Percentiles rank a stretch among this genome's conserved stretches.
phyloP scores from a whole-genome alignment of 2,329 filamentous ascomycete species.

The Fusarium lateritium region DNA sequence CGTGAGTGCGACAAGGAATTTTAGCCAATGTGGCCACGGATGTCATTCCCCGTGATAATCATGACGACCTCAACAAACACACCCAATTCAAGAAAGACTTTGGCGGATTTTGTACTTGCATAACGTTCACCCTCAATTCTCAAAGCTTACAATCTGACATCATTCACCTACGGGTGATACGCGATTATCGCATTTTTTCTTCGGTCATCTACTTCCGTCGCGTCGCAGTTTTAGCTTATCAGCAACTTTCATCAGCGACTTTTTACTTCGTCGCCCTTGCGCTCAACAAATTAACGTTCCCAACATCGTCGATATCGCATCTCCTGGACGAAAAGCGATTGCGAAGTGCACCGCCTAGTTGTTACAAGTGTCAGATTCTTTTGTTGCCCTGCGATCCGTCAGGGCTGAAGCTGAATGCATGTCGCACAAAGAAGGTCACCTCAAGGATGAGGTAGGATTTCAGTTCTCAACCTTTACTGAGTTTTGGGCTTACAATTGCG shows the following conservation, averaged over 20 bases:
- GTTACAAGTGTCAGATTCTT: conserved; percentile 41
- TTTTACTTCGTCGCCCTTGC: conserved; percentile 58
- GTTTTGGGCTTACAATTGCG: conserved; percentile 24
- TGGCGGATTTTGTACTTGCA: not conserved
- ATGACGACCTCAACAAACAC: conserved; percentile 23
- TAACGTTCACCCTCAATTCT: not conserved
- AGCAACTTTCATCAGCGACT: conserved; percentile 30
- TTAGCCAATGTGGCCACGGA: conserved; percentile 31
- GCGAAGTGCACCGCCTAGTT: not conserved
- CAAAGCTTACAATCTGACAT: not conserved
- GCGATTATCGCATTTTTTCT: conserved; percentile 10
- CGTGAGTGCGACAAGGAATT: conserved; percentile 16
- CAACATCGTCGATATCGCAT: not conserved
- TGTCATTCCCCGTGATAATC: conserved; percentile 30
- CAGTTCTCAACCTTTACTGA: not conserved
- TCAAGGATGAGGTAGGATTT: conserved; percentile 70
- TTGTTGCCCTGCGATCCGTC: conserved; percentile 28
- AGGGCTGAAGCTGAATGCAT: conserved; percentile 52
- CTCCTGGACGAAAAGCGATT: not conserved
- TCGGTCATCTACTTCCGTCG: conserved; percentile 42
- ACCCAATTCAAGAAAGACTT: not conserved
- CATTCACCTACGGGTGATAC: not conserved
- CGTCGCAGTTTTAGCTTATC: conserved; percentile 31
- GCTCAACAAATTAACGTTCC: conserved; percentile 1
- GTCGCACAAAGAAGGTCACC: conserved; percentile 58